phyloP scores from a whole-genome alignment of 2,329 filamentous ascomycete genomes.

The Arthrobotrys entomopaga region DNA sequence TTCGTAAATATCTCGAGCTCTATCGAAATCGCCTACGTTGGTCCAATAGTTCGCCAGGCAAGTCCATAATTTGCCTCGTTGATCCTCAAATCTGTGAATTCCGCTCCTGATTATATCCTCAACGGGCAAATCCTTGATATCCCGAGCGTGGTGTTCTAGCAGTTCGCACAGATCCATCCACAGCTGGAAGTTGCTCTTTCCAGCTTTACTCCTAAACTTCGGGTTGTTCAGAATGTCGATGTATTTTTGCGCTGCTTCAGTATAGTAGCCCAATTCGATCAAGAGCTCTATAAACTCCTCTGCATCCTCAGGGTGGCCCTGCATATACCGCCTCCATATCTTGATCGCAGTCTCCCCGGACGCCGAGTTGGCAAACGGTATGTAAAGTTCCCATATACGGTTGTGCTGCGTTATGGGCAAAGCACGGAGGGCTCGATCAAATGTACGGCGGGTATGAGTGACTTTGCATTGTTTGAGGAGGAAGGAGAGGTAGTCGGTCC shows the following conservation, averaged over 20 bases:
- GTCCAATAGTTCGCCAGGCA: constrained; percentile 97
- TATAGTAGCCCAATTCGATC: constrained; percentile 81
- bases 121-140: constrained; percentile 88
- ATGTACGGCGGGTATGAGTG: constrained; percentile 83
- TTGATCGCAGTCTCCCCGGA: constrained; percentile 89
- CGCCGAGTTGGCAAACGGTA: constrained; percentile 88
- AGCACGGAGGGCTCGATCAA: constrained; percentile 90
- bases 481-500: constrained; percentile 96
- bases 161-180: constrained; percentile 98
- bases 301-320: constrained; percentile 92
- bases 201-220: constrained; percentile 88
- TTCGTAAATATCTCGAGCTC: constrained; percentile 84
- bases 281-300: constrained; percentile 96
- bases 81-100: constrained; percentile 88
- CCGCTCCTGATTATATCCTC: constrained; percentile 93
- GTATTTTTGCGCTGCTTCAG: constrained; percentile 89
- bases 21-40: constrained; percentile 88
- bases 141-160: constrained; percentile 86
- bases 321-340: constrained; percentile 96
- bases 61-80: constrained; percentile 93
- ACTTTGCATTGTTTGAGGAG: constrained; percentile 90
- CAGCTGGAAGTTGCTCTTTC: constrained; percentile 93
- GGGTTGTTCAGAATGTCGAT: constrained; percentile 92
- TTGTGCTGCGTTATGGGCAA: constrained; percentile 95
- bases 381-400: constrained; percentile 91